phyloP scores from a whole-genome alignment of 129 eudicot genomes.

The Saposhnikovia divaricata region DNA sequence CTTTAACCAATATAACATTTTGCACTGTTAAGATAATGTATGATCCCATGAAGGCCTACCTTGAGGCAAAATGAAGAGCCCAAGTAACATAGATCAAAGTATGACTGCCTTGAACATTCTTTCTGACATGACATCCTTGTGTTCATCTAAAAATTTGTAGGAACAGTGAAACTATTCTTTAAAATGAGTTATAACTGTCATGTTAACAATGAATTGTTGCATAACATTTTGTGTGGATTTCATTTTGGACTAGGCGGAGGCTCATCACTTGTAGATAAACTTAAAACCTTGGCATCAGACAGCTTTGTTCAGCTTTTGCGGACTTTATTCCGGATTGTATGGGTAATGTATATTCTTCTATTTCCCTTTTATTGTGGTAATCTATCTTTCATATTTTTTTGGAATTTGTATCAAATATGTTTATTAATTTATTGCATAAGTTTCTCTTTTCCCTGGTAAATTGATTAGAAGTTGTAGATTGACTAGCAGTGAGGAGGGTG shows the following conservation, averaged over 20 bases:
- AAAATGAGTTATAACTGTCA: neutral
- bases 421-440: neutral
- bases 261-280: conserved; percentile 81
- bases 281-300: conserved; percentile 83
- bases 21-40: neutral
- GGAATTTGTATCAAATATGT: neutral
- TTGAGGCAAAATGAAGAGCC: neutral
- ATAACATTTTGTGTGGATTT: conserved; percentile 6
- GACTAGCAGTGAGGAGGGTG: conserved; percentile 1
- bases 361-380: conserved; percentile 10
- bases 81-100: neutral
- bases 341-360: conserved; percentile 63
- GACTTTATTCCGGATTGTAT: conserved; percentile 74
- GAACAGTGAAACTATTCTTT: neutral
- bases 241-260: conserved; percentile 67
- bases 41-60: neutral
- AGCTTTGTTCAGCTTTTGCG: conserved; percentile 76
- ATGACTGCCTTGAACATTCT: neutral
- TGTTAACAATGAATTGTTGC: neutral
- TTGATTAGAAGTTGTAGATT: conserved; percentile 6
- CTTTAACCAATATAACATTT: neutral
- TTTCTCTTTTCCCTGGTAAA: neutral
- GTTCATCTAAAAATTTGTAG: neutral
- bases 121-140: neutral
- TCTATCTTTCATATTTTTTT: neutral